phyloP scores from a whole-genome alignment of 2,329 filamentous ascomycete genomes.

The Colletotrichum acutatum region DNA sequence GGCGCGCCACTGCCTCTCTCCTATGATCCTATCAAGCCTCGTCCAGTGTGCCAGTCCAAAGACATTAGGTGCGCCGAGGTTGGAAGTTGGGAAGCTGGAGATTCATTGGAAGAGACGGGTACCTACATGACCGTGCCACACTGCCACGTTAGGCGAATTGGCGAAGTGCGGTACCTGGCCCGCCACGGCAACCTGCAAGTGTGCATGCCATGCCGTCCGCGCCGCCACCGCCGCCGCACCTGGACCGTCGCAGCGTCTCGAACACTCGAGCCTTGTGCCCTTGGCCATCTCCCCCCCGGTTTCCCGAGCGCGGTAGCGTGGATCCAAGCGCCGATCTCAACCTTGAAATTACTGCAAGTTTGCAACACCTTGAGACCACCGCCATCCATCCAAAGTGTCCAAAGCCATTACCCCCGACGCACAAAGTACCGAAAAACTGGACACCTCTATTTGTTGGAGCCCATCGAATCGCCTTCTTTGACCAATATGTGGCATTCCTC shows the following conservation, averaged over 20 bases:
- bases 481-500: not conserved
- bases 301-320: slow-evolving; percentile 25
- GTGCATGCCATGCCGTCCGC: not conserved
- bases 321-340: slow-evolving; percentile 33
- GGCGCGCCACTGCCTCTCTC: too few species aligned
- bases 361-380: not conserved
- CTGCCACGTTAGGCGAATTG: not conserved
- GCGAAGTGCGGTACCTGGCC: too few species aligned
- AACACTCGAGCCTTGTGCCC: not conserved
- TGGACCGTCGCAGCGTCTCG: slow-evolving; percentile 10
- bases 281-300: slow-evolving; percentile 11
- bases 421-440: not conserved
- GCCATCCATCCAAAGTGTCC: too few species aligned
- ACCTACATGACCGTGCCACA: not conserved
- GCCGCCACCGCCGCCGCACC: not conserved
- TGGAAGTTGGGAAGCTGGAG: too few species aligned
- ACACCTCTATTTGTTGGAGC: not conserved
- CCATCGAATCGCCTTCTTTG: not conserved
- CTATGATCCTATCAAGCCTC: too few species aligned
- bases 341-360: slow-evolving; percentile 5
- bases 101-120: not conserved
- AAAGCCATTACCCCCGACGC: too few species aligned
- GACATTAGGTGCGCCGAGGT: too few species aligned
- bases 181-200: too few species aligned
- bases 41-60: too few species aligned